Percentiles rank a stretch among this genome's conserved stretches.
These are phyloP conservation scores for Carex scoparia DNA, from an alignment of 176 grass and related monocot species.

Conservation along the genomic window DNA sequence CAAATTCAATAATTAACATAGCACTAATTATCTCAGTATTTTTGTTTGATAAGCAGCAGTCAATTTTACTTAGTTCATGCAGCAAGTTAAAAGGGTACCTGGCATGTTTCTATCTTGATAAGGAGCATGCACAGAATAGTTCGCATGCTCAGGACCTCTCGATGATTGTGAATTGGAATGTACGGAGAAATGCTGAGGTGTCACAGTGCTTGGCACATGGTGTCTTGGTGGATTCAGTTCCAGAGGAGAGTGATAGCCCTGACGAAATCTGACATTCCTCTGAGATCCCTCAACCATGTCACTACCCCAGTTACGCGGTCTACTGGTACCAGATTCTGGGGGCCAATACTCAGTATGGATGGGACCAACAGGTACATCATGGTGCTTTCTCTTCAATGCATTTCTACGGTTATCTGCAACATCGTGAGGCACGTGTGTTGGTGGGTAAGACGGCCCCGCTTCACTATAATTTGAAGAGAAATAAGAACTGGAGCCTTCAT, in stretches of 20 bases:
- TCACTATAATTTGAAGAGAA: not conserved
- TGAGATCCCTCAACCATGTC: constrained; percentile 18
- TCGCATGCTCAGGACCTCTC: constrained; percentile 19
- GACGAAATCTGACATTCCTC: constrained; percentile 26
- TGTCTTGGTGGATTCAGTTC: constrained; percentile 15
- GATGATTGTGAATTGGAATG: not conserved
- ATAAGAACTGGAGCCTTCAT: not conserved
- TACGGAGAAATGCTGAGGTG: constrained; percentile 2
- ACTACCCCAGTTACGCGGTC: not conserved
- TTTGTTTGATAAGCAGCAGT: not conserved
- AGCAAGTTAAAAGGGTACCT: constrained; percentile 21
- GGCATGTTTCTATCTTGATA: not conserved
- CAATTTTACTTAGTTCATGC: not conserved
- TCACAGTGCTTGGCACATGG: not conserved
- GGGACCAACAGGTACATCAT: constrained; percentile 10
- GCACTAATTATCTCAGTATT: not conserved
- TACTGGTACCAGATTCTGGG: not conserved
- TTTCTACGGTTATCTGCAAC: constrained; percentile 11
- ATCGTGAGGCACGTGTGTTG: constrained; percentile 5
- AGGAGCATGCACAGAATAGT: constrained; percentile 6
- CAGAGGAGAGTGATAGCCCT: constrained; percentile 18
- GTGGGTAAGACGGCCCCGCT: constrained; percentile 12
- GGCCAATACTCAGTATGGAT: not conserved
- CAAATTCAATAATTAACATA: not conserved
- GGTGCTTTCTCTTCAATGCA: constrained; percentile 20